Evolutionary conservation across 305 asterid species (phyloP).

Genomic region (Fraxinus sp.): DNA sequence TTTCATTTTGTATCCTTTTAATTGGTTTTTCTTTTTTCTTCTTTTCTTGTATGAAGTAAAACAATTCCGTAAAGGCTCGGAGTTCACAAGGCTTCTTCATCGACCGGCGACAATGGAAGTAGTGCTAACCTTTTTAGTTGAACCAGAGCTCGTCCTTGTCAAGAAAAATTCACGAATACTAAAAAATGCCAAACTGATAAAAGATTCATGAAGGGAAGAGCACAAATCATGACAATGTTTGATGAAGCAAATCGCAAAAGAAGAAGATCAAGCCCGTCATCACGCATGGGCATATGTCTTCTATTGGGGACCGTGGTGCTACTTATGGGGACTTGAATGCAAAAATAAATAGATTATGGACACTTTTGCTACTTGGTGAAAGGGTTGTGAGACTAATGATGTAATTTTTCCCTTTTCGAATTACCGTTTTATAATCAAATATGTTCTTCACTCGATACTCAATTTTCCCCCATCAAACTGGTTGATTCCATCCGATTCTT

Average conservation of each 20-base stretch:
- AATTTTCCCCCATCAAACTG: background rate
- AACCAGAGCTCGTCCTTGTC: background rate
- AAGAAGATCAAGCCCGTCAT: no score
- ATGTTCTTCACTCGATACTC: background rate
- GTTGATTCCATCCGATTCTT: background rate
- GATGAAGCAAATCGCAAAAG: background rate
- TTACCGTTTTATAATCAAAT: background rate
- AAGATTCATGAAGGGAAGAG: background rate
- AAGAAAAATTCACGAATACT: background rate
- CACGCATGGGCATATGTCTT: no score
- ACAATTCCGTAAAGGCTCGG: background rate
- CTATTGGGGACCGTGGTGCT: no score
- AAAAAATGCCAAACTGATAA: background rate
- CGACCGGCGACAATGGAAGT: background rate
- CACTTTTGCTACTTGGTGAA: background rate
- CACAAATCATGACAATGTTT: background rate
- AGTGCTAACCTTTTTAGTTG: background rate
- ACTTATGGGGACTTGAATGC: background rate
- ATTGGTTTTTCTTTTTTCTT: background rate
- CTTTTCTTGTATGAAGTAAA: background rate
- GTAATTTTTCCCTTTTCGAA: background rate
- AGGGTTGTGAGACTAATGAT: background rate
- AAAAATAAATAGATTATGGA: background rate
- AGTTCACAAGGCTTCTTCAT: background rate
- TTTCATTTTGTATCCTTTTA: no score